Evolutionary conservation across 495 filamentous ascomycete genomes (phyloP).

Genomic region (Aspergillus asperescens): DNA sequence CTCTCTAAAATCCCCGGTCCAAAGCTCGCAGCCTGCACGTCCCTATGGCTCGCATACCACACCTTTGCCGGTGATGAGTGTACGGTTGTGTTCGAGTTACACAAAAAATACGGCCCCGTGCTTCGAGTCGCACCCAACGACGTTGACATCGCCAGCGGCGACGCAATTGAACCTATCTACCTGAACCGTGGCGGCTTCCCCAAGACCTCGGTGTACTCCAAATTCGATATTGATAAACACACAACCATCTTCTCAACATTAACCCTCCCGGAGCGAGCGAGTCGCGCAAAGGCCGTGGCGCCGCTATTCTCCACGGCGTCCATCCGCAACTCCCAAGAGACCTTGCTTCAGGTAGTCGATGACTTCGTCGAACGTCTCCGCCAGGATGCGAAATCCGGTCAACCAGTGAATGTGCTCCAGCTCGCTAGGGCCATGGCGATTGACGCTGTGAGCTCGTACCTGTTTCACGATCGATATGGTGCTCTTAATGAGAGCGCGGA

Average conservation of each 20-base stretch:
- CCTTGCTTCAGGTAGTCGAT: constrained; percentile 32
- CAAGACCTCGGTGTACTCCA: constrained; percentile 43
- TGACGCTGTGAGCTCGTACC: constrained; percentile 42
- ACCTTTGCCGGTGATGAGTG: constrained; percentile 39
- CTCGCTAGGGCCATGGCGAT: constrained; percentile 38
- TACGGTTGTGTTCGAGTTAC: constrained; percentile 29
- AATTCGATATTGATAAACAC: constrained; percentile 50
- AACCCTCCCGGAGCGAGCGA: constrained; percentile 33
- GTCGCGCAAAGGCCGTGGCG: constrained; percentile 45
- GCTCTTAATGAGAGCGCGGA: constrained; percentile 29
- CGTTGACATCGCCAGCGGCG: constrained; percentile 39
- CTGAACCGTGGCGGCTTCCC: constrained; percentile 40
- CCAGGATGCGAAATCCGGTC: constrained; percentile 22
- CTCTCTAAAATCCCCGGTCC: constrained; percentile 37
- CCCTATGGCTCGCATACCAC: constrained; percentile 41
- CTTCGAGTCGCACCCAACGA: constrained; percentile 48
- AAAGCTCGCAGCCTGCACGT: constrained; percentile 31
- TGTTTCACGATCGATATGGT: constrained; percentile 43
- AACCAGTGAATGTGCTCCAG: constrained; percentile 43
- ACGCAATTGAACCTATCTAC: constrained; percentile 43
- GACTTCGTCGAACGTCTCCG: constrained; percentile 32
- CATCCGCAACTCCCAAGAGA: constrained; percentile 27
- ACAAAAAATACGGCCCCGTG: constrained; percentile 40
- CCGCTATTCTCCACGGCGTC: constrained; percentile 41
- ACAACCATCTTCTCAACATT: constrained; percentile 47